A percentile compares a stretch with the other conserved stretches of the same genome.
phyloP scores from a whole-genome alignment of 192 early-diverging fungal genomes.

The Podila epigama region DNA sequence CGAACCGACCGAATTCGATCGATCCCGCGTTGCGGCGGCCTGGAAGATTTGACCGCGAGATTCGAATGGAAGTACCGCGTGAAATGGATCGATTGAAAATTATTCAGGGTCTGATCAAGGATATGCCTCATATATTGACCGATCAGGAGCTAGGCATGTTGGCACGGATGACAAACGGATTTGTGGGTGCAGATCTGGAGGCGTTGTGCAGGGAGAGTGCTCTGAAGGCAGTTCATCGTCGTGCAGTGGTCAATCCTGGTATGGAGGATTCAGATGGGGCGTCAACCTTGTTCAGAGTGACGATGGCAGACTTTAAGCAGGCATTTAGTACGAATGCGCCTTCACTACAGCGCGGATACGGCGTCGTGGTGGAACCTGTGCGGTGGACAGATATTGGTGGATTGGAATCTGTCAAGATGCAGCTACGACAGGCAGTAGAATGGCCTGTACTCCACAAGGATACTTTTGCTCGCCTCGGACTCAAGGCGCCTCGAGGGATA shows the following conservation, averaged over 20 bases:
- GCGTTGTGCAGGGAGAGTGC: slow-evolving; percentile 87
- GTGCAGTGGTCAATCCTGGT: slow-evolving; percentile 4
- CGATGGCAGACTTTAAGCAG: slow-evolving; percentile 66
- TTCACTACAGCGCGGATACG: slow-evolving; percentile 74
- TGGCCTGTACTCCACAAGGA: slow-evolving; percentile 84
- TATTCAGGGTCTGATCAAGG: slow-evolving; percentile 61
- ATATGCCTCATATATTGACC: slow-evolving; percentile 54
- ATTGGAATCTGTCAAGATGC: slow-evolving; percentile 79
- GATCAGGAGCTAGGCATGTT: slow-evolving; percentile 36
- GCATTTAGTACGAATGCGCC: slow-evolving; percentile 71
- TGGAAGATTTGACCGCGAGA: slow-evolving; percentile 89
- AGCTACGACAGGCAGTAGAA: slow-evolving; percentile 84
- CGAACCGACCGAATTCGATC: slow-evolving; percentile 86
- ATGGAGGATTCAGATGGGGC: slow-evolving; percentile 1
- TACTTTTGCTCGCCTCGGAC: slow-evolving; percentile 76
- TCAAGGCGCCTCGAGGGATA: slow-evolving; percentile 85
- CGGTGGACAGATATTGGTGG: slow-evolving; percentile 93
- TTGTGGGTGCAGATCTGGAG: slow-evolving; percentile 92
- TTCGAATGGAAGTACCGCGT: slow-evolving; percentile 80
- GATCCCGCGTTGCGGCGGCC: slow-evolving; percentile 85
- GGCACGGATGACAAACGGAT: slow-evolving; percentile 83
- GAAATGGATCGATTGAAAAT: slow-evolving; percentile 68
- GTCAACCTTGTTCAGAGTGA: too few relatives aligned
- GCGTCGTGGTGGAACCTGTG: slow-evolving; percentile 65
- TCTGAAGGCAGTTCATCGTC: slow-evolving; percentile 55